Percentiles rank a stretch among this genome's conserved stretches.
Conservation (phyloP, 306 rosid genomes). For the Pterocarpus macrocarpus region DNA sequence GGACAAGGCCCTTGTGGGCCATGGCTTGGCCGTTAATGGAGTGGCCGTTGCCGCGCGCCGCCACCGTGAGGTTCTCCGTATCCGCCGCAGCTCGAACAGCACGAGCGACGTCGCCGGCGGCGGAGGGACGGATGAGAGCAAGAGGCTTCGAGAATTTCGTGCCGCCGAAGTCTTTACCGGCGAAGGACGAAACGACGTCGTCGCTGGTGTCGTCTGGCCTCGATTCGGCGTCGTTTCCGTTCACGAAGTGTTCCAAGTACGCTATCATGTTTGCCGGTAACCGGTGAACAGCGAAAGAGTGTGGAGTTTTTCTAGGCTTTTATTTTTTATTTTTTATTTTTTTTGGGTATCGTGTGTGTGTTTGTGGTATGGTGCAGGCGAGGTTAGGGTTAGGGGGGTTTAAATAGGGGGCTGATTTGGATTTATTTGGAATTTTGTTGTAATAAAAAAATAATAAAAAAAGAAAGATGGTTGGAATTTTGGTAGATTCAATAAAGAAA, state of each 20-base stretch:
- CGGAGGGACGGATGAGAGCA: conserved; percentile 61
- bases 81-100: conserved; percentile 58
- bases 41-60: conserved; percentile 97
- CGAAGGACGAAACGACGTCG: conserved; percentile 53
- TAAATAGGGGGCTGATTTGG: conserved; percentile 46
- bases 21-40: conserved; percentile 98
- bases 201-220: conserved; percentile 45
- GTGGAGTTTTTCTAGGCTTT: neutral
- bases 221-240: conserved; percentile 75
- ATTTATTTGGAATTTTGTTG: neutral
- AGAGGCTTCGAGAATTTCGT: conserved; percentile 62
- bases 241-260: conserved; percentile 72
- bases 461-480: neutral
- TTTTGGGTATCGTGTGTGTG: neutral
- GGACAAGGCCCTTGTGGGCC: conserved; percentile 81
- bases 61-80: conserved; percentile 73
- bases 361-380: conserved; percentile 1
- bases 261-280: conserved; percentile 73
- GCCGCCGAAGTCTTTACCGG: conserved; percentile 86
- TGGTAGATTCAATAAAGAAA: neutral
- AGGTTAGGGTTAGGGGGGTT: conserved; percentile 4
- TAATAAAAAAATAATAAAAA: neutral
- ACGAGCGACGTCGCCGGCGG: conserved; percentile 59
- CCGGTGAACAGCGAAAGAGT: neutral
- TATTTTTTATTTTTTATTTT: neutral